Base-by-base conservation (phyloP, 202 grass and related monocot species). In the Tripidium arundinaceum region DNA sequence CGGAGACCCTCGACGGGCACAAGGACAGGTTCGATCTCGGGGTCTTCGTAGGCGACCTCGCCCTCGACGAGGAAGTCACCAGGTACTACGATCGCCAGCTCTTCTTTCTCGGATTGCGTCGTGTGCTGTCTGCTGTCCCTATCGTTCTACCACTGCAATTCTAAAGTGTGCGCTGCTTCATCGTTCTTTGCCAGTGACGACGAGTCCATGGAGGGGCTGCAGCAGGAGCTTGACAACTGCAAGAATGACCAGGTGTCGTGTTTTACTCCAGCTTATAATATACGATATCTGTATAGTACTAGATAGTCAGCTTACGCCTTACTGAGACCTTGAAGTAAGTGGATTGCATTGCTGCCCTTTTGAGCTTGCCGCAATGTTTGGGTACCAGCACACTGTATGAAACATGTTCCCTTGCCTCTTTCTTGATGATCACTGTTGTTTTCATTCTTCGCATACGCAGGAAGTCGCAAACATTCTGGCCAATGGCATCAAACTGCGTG, bases 381-480 rank as follows among this genome's bases (percentile, higher is more conserved):
- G 21, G 15, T 34, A 40, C n/a, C 22, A 18, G 49, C 4, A 13
- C 4, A 14, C 77, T 55, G 45, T 28, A 10, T 58, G n/a, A 29
- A 41, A 40, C 15, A 64, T 43, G 39, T 41, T 4, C 0, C 1
- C 0, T 42, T 31, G 9, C 14, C 11, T 65, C 7, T 37, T 74
- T 2, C 14, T 70, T 78, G 21, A 3, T 3, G 29, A 59, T 86
- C 49, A 26, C 39, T 77, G 55, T 50, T 78, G 15, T 54, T 78
- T 64, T 72, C 42, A 37, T 85, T 40, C 24, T 83, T 38, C 55
- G 5, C 54, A 42, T 69, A 7, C 7, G 69, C 74, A 99, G 96
- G 96, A 93, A 83, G 88, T 99, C 0, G 82, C 90, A 73, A 99
- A 99, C 77, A 99, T 99, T 72, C 88, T 99, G 39, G 88, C 96